Evolutionary conservation across 768 basidiomycete species (phyloP).

Genomic region (Boletus reticulatus): DNA sequence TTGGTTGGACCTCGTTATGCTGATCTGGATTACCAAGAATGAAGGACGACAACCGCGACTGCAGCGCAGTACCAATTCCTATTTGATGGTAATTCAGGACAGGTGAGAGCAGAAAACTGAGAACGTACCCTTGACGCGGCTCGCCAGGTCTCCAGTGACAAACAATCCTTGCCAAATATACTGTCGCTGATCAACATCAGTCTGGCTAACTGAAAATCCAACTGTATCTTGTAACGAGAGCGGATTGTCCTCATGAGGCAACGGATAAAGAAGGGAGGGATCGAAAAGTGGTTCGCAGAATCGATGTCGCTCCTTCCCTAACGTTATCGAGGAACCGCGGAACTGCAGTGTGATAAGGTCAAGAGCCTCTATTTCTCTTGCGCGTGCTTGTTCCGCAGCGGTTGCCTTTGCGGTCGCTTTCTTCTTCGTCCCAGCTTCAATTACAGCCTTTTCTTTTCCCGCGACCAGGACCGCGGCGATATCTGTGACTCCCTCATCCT

Average conservation of each 20-base stretch:
- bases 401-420: constrained; percentile 67
- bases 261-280: constrained; percentile 50
- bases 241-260: constrained; percentile 23
- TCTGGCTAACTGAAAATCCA: constrained; percentile 56
- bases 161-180: constrained; percentile 78
- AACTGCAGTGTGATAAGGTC: constrained; percentile 80
- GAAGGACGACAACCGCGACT: constrained; percentile 66
- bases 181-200: constrained; percentile 64
- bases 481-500: constrained; percentile 86
- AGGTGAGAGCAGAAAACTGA: background rate
- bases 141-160: constrained; percentile 76
- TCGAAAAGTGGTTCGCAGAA: constrained; percentile 92
- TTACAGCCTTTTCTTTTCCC: constrained; percentile 87
- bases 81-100: constrained; percentile 1
- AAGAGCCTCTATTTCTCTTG: constrained; percentile 77
- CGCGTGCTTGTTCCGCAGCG: constrained; percentile 78
- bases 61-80: constrained; percentile 69
- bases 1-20: constrained; percentile 70
- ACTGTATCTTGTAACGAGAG: constrained; percentile 66
- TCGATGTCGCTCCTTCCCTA: constrained; percentile 87
- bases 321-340: constrained; percentile 62
- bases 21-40: constrained; percentile 60
- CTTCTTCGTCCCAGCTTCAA: constrained; percentile 82
- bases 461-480: constrained; percentile 89
- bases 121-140: constrained; percentile 63